Evolutionary conservation across 139 green algal species (phyloP).

Genomic region (Micromonas pusilla): DNA sequence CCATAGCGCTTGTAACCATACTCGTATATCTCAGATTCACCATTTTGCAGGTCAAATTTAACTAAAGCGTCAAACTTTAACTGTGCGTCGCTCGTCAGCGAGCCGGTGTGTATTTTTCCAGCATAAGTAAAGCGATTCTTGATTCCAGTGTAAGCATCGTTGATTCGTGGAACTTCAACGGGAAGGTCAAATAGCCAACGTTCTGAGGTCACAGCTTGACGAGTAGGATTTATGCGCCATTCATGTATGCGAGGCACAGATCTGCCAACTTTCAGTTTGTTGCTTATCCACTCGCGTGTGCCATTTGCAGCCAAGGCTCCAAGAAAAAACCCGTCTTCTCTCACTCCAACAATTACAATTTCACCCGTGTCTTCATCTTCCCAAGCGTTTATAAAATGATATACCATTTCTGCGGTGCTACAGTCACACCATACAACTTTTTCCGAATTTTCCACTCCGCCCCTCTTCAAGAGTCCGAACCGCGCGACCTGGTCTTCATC

Average conservation of each 20-base stretch:
- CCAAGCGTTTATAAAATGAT: constrained; percentile 16
- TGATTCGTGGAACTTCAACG: constrained; percentile 16
- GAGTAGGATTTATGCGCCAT: not conserved
- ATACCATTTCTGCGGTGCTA: constrained; percentile 1
- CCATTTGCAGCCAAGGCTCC: constrained; percentile 1
- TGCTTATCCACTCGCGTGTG: constrained; percentile 5
- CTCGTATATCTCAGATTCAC: constrained; percentile 2
- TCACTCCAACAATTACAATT: constrained; percentile 10
- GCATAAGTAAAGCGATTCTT: constrained; percentile 9
- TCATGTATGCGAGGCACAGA: constrained; percentile 9
- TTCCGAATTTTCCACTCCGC: not conserved
- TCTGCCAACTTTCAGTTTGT: not conserved
- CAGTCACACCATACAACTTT: not conserved
- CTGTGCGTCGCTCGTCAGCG: not conserved
- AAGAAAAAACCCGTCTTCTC: constrained; percentile 19
- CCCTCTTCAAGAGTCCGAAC: constrained; percentile 10
- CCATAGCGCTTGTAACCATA: not conserved
- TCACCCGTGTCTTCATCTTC: constrained; percentile 1
- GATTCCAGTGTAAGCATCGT: not conserved
- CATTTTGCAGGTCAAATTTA: constrained; percentile 2
- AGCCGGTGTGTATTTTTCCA: constrained; percentile 4
- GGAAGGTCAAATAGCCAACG: not conserved
- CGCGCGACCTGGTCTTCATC: not conserved
- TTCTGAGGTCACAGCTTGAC: not conserved
- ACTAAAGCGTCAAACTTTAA: constrained; percentile 15